phyloP scores from a whole-genome alignment of 2,329 filamentous ascomycete genomes.

The Epichloe uncinata region DNA sequence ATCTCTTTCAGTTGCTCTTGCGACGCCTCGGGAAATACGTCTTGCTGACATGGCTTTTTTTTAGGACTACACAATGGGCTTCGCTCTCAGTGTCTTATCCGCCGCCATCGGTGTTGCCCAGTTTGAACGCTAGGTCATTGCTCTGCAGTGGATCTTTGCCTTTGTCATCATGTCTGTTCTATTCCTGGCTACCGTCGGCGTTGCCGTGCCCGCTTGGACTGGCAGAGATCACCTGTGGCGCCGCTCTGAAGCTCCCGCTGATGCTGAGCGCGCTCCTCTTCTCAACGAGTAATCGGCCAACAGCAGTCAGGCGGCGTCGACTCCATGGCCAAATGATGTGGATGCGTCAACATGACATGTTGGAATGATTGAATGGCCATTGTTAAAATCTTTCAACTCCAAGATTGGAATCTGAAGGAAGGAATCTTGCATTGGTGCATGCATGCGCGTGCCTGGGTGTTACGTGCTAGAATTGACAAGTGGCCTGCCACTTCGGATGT shows the following conservation, averaged over 20 bases:
- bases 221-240: slow-evolving; percentile 43
- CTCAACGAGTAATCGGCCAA: slow-evolving; percentile 29
- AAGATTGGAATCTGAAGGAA: background rate
- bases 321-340: background rate
- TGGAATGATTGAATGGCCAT: background rate
- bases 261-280: slow-evolving; percentile 49
- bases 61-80: slow-evolving; percentile 62
- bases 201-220: slow-evolving; percentile 51
- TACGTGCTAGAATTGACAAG: no score
- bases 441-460: background rate
- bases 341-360: background rate
- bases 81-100: slow-evolving; percentile 59
- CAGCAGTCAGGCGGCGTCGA: background rate
- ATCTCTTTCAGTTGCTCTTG: background rate
- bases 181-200: slow-evolving; percentile 51
- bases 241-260: slow-evolving; percentile 24
- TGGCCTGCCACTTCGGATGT: no score
- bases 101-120: slow-evolving; percentile 69
- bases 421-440: background rate
- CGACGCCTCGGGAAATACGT: background rate
- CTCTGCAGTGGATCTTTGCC: slow-evolving; percentile 87
- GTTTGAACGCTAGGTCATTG: slow-evolving; percentile 57
- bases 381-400: background rate
- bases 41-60: background rate
- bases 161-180: slow-evolving; percentile 69